Base-by-base conservation (phyloP, 257 asterid species). In the Marsdenia floribunda region DNA sequence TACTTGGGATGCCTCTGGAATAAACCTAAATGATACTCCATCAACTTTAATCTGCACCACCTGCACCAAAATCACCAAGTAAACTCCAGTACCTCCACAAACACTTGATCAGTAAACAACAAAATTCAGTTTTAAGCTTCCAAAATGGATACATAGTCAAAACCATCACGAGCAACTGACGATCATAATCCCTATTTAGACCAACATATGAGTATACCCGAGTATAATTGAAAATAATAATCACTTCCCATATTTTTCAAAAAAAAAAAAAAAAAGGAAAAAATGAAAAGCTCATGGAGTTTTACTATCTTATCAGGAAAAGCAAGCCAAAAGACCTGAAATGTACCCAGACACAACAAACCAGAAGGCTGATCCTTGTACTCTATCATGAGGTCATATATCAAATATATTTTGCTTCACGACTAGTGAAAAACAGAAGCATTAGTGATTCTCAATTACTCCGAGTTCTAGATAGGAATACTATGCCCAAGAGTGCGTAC, bases 1-100 rank as follows among this genome's bases (percentile, higher is more conserved):
- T 80, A 94, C 86, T 87, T 94, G 97, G 44, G 93, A 89, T 77
- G 92, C 88, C 85, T 94, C 99, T 0, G 99, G 97, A 59, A 94
- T 81, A 86, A 94, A 82, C 80, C 99, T 86, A 73, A 94, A 90
- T 66, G 97, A 90, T 82, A 94, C 91, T 0, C 99, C 99, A 63
- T 92, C 93, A 71, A 92, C 93, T 75, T 89, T 90, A 75, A 89
- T 94, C 83, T 90, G 96, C 73, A 92, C 83, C 80, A 92, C 83
- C 99, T 94, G 97, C 73, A 82, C 75, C 83, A 75, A 38, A 67
- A 73, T 77, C 72, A 75, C 76, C 69, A 54, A 49, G 80, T 72
- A 84, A 38, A 71, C 46, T 70, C n/a, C n/a, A n/a, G n/a, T n/a
- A n/a, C n/a, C n/a, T n/a, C n/a, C n/a, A n/a, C n/a, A n/a, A n/a